Conservation (phyloP, 1,284 basidiomycete species). For the Ustanciosporium gigantosporum region DNA sequence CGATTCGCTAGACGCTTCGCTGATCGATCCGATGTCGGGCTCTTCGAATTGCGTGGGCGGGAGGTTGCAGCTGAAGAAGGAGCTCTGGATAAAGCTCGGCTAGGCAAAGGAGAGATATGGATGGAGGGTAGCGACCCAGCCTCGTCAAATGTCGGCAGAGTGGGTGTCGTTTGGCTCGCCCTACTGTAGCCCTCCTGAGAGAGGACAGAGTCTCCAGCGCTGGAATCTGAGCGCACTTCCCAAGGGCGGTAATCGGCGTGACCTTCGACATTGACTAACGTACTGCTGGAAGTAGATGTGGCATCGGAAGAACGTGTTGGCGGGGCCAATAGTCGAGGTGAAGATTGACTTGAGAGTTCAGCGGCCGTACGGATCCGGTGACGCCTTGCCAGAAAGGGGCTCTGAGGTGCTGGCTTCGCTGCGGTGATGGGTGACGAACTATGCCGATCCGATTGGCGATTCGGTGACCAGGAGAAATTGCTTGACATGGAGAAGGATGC, state of each 20-base stretch:
- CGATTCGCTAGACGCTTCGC: too few species aligned
- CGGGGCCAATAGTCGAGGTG: too few species aligned
- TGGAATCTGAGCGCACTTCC: slow-evolving; percentile 23
- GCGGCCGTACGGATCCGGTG: too few species aligned
- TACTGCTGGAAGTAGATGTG: slow-evolving; percentile 38
- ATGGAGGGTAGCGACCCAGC: slow-evolving; percentile 22
- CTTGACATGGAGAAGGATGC: too few species aligned
- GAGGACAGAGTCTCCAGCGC: neutral
- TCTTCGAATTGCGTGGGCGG: neutral
- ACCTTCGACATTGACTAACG: slow-evolving; percentile 35
- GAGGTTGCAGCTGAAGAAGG: neutral
- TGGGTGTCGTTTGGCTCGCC: slow-evolving; percentile 4
- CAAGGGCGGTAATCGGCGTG: slow-evolving; percentile 24
- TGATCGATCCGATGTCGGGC: too few species aligned
- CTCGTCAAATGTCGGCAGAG: slow-evolving; percentile 11
- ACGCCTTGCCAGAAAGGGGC: too few species aligned
- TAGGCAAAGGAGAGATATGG: slow-evolving; percentile 14
- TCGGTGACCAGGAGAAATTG: too few species aligned
- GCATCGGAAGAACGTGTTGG: slow-evolving; percentile 32
- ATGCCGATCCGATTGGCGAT: too few species aligned
- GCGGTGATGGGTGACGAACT: too few species aligned
- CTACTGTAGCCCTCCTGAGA: neutral
- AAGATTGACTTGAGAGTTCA: too few species aligned
- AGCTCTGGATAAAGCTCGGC: neutral
- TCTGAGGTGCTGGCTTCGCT: too few species aligned